These are phyloP conservation scores for Anethum foeniculum DNA, from an alignment of 140 eudicot genomes.

Conservation along the genomic window DNA sequence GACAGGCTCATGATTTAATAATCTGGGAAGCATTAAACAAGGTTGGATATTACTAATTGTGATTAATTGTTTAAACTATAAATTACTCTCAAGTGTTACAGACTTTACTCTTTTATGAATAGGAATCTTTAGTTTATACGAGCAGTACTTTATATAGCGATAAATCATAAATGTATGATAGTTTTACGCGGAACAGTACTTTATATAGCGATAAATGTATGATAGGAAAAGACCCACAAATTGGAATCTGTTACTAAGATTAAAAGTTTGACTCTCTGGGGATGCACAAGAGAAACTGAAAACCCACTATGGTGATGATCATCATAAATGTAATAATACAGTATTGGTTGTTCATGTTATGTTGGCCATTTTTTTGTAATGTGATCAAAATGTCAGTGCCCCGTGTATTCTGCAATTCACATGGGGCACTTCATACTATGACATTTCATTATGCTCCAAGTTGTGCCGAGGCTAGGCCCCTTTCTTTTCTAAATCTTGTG, in stretches of 20 bases:
- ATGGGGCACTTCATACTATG: background rate
- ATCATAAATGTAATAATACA: background rate
- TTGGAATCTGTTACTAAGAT: background rate
- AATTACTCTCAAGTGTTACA: background rate
- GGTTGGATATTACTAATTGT: background rate
- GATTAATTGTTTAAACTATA: background rate
- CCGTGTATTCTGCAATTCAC: background rate
- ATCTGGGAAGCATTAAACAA: slow-evolving; percentile 5
- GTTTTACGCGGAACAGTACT: background rate
- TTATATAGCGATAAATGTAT: background rate
- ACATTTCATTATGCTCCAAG: background rate
- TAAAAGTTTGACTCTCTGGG: background rate
- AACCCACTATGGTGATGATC: background rate
- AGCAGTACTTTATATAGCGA: background rate
- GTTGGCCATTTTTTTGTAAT: background rate
- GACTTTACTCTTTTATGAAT: background rate
- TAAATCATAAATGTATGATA: background rate
- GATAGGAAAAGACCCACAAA: background rate
- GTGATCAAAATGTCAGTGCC: background rate
- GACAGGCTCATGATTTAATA: slow-evolving; percentile 5
- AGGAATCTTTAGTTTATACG: background rate
- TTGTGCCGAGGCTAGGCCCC: no score
- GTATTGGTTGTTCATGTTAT: background rate
- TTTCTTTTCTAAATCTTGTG: background rate
- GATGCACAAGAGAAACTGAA: background rate